phyloP scores from a whole-genome alignment of 2,329 filamentous ascomycete species.

The Sclerotinia borealis region DNA sequence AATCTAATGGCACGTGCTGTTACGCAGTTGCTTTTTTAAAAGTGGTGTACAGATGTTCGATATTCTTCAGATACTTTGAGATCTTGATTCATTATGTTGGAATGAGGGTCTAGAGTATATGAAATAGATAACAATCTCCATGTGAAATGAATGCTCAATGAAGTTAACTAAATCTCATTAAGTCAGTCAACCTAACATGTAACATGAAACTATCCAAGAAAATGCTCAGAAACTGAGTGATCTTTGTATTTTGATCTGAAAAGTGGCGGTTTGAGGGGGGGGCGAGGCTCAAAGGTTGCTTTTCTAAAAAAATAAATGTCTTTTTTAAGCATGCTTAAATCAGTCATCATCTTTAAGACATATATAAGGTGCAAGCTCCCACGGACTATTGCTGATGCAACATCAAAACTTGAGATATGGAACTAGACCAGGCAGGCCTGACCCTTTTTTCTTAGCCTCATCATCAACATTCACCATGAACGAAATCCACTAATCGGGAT shows the following conservation, averaged over 20 bases:
- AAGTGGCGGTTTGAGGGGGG: too few species aligned
- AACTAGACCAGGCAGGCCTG: too few species aligned
- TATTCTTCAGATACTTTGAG: background rate
- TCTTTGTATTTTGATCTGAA: too few species aligned
- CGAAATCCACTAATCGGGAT: background rate
- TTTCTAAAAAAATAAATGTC: too few species aligned
- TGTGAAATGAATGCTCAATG: background rate
- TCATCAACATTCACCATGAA: background rate
- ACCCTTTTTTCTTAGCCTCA: background rate
- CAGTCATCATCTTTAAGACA: too few species aligned
- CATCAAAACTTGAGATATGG: too few species aligned
- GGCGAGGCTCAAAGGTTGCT: too few species aligned
- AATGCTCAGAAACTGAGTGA: too few species aligned
- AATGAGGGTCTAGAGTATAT: background rate
- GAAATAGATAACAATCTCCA: too few species aligned
- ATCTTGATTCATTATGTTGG: background rate
- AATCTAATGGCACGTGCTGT: background rate
- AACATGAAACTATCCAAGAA: background rate
- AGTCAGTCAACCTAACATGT: background rate
- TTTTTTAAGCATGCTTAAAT: too few species aligned
- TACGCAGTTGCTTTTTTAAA: background rate
- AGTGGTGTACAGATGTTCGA: background rate
- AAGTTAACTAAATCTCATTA: background rate
- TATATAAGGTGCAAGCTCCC: too few species aligned
- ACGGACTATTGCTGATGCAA: too few species aligned